Evolutionary conservation across 768 basidiomycete genomes (phyloP), one percentile per base, ranked within the genome.

Genomic region (Amanita molliuscula): DNA sequence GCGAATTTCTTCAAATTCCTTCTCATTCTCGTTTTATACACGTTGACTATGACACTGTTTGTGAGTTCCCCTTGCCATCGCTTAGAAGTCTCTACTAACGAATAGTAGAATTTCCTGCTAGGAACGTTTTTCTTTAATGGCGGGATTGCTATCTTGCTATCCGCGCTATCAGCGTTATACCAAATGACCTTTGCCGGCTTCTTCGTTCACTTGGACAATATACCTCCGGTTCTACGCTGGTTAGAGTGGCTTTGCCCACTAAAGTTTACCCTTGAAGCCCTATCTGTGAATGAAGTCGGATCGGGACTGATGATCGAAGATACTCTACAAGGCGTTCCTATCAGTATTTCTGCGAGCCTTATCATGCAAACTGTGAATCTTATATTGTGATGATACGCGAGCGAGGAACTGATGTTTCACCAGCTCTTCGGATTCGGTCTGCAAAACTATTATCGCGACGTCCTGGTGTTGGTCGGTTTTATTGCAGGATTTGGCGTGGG

Each of bases 1-100:
- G 77, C 82, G 0, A 74, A 85, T 61, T 97, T 85, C 74, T 98
- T 96, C 83, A 98, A 96, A 60, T 98, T 88, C 68, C 70, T 96
- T 18, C 78, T 97, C 59, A 86, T 96, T 53, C 73, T 97, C 15
- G 83, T 91, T 16, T 70, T 95, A 18, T 96, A 83, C 62, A 83
- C 84, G 0, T 71, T 96, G 16, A 82, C 76, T 31, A 88, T 92
- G 79, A 91, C 91, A 0, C 76, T 95, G 36, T 94, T 79, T 62
- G 89, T 91, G 58, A 54, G 86, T 70, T 42, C 11, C 48, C 36
- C 20, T 53, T 37, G 3, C 25, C 31, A n/a, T 51, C 6, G 25
- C 23, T 9, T 23, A 5, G 7, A 4, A 9, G 15, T n/a, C 0
- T 25, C 5, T n/a, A 47, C 31, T 43, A 25, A 42, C 25, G 35